Percentiles rank a stretch among this genome's conserved stretches.
Conservation (phyloP, 2,329 filamentous ascomycete genomes). For the Geoglossum cookeanum region DNA sequence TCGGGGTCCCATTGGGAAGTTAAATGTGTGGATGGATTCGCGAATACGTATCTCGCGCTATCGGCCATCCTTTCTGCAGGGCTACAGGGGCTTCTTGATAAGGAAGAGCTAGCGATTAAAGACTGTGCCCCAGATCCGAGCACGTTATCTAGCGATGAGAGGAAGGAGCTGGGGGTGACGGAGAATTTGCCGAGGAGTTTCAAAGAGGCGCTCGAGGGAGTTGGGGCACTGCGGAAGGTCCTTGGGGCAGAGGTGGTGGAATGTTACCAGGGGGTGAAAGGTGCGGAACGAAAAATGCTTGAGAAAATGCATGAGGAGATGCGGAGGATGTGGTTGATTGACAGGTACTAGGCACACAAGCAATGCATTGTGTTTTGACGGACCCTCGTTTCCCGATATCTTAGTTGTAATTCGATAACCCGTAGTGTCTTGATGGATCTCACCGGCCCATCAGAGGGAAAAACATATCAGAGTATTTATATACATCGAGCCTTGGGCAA, state of each 20-base stretch:
- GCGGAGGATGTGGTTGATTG: slow-evolving; percentile 39
- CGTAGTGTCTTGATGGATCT: too few relatives aligned
- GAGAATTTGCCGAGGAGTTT: slow-evolving; percentile 35
- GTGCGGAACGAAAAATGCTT: slow-evolving; percentile 34
- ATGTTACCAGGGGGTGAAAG: slow-evolving; percentile 40
- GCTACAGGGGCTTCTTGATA: slow-evolving; percentile 30
- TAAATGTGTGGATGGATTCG: slow-evolving; percentile 57
- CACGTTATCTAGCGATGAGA: slow-evolving; percentile 26
- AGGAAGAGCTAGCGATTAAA: slow-evolving; percentile 26
- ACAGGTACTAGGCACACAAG: slow-evolving; percentile 34
- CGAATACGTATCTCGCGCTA: slow-evolving; percentile 57
- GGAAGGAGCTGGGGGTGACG: slow-evolving; percentile 32
- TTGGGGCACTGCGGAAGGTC: slow-evolving; percentile 26
- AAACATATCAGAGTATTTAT: too few relatives aligned
- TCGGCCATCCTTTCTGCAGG: slow-evolving; percentile 42
- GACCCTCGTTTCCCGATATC: too few relatives aligned
- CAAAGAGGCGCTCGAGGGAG: slow-evolving; percentile 32
- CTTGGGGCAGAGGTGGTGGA: slow-evolving; percentile 33
- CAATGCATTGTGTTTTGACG: too few relatives aligned
- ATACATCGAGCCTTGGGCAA: too few relatives aligned
- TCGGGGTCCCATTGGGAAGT: slow-evolving; percentile 55
- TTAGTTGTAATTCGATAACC: too few relatives aligned
- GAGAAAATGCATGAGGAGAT: slow-evolving; percentile 28
- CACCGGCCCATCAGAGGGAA: too few relatives aligned
- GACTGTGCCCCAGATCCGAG: slow-evolving; percentile 39